These are phyloP conservation scores for Gracilaria domingensis DNA, from an alignment of 23 red algal species.

Conservation along the genomic window DNA sequence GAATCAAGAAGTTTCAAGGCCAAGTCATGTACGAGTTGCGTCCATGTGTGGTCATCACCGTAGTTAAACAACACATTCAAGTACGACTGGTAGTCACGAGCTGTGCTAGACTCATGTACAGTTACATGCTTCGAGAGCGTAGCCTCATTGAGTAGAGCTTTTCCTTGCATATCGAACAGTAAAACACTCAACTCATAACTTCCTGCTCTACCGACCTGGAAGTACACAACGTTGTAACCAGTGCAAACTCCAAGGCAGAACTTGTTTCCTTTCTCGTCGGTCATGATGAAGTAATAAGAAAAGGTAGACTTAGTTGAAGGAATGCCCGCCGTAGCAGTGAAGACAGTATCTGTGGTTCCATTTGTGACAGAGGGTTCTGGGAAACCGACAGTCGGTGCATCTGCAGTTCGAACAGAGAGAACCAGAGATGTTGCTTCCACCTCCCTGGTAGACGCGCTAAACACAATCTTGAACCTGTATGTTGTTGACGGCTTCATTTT, in stretches of 20 bases:
- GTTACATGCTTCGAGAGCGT: slow-evolving; percentile 51
- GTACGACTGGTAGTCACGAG: slow-evolving; percentile 7
- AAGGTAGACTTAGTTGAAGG: slow-evolving; percentile 29
- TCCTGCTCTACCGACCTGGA: slow-evolving; percentile 60
- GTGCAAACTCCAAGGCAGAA: slow-evolving; percentile 75
- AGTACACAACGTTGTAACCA: slow-evolving; percentile 65
- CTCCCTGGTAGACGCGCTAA: slow-evolving; percentile 20
- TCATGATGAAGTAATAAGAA: slow-evolving; percentile 77
- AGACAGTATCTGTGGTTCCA: slow-evolving; percentile 36
- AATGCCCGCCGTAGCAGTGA: slow-evolving; percentile 64
- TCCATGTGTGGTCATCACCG: slow-evolving; percentile 78
- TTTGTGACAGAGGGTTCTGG: slow-evolving; percentile 53
- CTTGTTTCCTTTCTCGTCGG: slow-evolving; percentile 46
- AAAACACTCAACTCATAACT: slow-evolving; percentile 58
- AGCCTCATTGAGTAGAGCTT: slow-evolving; percentile 43
- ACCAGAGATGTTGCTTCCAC: slow-evolving; percentile 50
- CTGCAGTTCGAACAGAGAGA: slow-evolving; percentile 59
- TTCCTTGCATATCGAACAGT: slow-evolving; percentile 74
- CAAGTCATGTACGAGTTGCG: slow-evolving; percentile 67
- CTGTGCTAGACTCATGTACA: slow-evolving; percentile 27
- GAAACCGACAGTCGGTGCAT: slow-evolving; percentile 48
- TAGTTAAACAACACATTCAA: slow-evolving; percentile 48
- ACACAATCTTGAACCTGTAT: slow-evolving; percentile 70
- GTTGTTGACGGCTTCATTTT: slow-evolving; percentile 64
- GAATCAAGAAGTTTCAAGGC: slow-evolving; percentile 62